These are phyloP conservation scores for Pyrenopolyporus hunteri DNA, from an alignment of 495 filamentous ascomycete genomes.

Conservation along the genomic window DNA sequence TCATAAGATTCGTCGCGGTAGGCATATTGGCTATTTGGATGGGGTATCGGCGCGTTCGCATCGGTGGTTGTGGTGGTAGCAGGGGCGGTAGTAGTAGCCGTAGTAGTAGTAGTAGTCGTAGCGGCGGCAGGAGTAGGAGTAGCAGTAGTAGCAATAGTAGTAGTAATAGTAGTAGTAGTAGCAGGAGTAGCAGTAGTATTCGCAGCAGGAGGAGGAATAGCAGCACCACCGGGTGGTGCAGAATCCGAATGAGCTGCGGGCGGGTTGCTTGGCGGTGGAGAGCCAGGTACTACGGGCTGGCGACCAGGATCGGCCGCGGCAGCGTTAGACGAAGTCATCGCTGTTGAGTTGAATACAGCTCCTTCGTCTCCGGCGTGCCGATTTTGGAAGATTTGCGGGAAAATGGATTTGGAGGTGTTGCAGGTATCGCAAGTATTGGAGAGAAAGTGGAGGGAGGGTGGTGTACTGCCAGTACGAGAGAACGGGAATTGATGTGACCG, in stretches of 20 bases:
- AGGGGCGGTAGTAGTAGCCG: conserved; percentile 2
- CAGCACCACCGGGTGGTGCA: not conserved
- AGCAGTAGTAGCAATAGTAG: not conserved
- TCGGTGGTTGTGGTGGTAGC: conserved; percentile 2
- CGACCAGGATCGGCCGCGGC: conserved; percentile 32
- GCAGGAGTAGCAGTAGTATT: not conserved
- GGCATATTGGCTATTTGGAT: conserved; percentile 4
- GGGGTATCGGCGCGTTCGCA: conserved; percentile 30
- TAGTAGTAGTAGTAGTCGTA: not conserved
- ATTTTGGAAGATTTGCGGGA: conserved; percentile 7
- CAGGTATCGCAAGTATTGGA: not conserved
- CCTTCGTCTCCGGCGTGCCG: conserved; percentile 44
- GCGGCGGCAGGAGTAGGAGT: not conserved
- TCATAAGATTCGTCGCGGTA: conserved; percentile 32
- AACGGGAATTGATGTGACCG: conserved; percentile 39
- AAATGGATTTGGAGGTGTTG: not conserved
- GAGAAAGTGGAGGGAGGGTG: not conserved
- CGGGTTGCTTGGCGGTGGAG: conserved; percentile 18
- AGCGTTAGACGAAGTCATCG: conserved; percentile 49
- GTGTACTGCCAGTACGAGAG: conserved; percentile 37
- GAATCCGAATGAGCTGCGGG: conserved; percentile 12
- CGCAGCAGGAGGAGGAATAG: not conserved
- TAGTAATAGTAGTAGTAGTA: conserved; percentile 3
- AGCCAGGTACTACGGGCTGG: conserved; percentile 6
- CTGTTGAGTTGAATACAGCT: conserved; percentile 43